Evolutionary conservation across 345 rosid genomes (phyloP).

Genomic region (Populus ilicifolia): DNA sequence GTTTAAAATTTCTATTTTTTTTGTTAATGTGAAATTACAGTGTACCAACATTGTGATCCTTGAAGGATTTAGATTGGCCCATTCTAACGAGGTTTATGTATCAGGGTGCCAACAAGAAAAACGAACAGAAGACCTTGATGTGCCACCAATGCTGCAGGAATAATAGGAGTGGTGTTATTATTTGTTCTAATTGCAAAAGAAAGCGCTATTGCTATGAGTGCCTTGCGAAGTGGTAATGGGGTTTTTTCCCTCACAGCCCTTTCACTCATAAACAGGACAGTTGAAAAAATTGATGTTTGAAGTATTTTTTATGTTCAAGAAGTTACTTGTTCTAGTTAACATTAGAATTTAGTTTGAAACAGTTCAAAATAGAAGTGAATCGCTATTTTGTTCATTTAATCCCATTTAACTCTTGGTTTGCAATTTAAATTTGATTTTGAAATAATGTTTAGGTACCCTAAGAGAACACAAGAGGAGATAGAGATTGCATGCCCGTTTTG

Average conservation of each 20-base stretch:
- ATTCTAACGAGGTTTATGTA: slow-evolving; percentile 12
- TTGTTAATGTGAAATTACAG: too few species aligned
- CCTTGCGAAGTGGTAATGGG: slow-evolving; percentile 46
- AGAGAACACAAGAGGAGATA: slow-evolving; percentile 37
- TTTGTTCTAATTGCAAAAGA: slow-evolving; percentile 41
- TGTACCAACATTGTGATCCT: too few species aligned
- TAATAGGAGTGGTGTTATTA: slow-evolving; percentile 28
- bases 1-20: too few species aligned
- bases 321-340: neutral
- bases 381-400: neutral
- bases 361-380: neutral
- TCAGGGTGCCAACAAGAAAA: slow-evolving; percentile 27
- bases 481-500: slow-evolving; percentile 53
- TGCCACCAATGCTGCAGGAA: slow-evolving; percentile 52
- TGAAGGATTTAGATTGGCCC: neutral
- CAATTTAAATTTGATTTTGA: slow-evolving; percentile 16
- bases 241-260: neutral
- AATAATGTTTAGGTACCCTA: slow-evolving; percentile 42
- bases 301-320: neutral
- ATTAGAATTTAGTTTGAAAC: neutral
- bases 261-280: neutral
- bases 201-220: slow-evolving; percentile 55
- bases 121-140: slow-evolving; percentile 24
- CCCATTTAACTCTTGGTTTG: slow-evolving; percentile 8
- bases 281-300: neutral